phyloP scores from a whole-genome alignment of 305 asterid genomes.

The Stenogyne calaminthoides region DNA sequence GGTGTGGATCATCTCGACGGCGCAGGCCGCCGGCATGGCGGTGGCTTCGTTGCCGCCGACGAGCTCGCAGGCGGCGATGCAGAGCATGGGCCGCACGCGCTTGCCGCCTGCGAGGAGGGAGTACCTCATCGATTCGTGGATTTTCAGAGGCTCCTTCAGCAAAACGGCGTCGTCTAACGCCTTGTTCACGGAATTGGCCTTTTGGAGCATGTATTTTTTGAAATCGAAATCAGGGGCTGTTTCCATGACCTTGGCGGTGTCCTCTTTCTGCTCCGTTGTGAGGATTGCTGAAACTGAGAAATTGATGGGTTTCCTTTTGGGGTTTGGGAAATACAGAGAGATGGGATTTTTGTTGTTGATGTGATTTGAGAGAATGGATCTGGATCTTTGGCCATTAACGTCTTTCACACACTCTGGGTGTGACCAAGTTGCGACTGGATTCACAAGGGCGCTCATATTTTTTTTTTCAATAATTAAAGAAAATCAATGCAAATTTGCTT shows the following conservation, averaged over 20 bases:
- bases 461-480: background rate
- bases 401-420: conserved; percentile 4
- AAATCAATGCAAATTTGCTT: background rate
- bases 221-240: conserved; percentile 35
- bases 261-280: conserved; percentile 34
- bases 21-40: conserved; percentile 47
- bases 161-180: conserved; percentile 39
- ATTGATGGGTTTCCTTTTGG: conserved; percentile 3
- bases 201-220: conserved; percentile 35
- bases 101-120: conserved; percentile 46
- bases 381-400: conserved; percentile 25
- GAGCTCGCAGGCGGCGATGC: conserved; percentile 46
- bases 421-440: conserved; percentile 38
- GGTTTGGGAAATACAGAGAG: conserved; percentile 16
- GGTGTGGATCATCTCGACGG: conserved; percentile 49
- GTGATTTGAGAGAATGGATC: conserved; percentile 24
- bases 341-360: conserved; percentile 17
- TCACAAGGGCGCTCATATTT: conserved; percentile 45
- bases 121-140: conserved; percentile 41
- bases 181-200: conserved; percentile 37
- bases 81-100: conserved; percentile 37
- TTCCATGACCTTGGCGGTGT: background rate
- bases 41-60: conserved; percentile 42
- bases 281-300: conserved; percentile 33
- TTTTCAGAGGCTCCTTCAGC: conserved; percentile 33